Evolutionary conservation across 768 basidiomycete genomes (phyloP).

Genomic region (Suillus variegatus): DNA sequence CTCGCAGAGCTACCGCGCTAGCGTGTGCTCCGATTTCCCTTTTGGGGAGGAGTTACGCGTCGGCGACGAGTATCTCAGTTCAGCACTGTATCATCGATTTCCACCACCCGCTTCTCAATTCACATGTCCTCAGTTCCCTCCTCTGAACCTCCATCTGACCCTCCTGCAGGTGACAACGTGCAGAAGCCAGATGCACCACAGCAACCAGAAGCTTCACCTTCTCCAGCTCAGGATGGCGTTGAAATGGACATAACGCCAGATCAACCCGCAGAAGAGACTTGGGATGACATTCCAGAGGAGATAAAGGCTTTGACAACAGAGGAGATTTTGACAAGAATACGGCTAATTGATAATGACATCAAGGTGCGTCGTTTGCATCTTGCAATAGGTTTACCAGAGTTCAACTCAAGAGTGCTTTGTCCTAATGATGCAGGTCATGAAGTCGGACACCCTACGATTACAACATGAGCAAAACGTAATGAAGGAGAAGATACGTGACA

Average conservation of each 20-base stretch:
- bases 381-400: background rate
- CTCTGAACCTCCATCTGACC: conserved; percentile 52
- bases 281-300: conserved; percentile 91
- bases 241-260: conserved; percentile 80
- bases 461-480: conserved; percentile 95
- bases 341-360: conserved; percentile 96
- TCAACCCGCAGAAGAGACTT: conserved; percentile 71
- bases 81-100: background rate
- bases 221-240: conserved; percentile 36
- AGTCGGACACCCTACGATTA: conserved; percentile 88
- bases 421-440: conserved; percentile 75
- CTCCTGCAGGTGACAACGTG: conserved; percentile 46
- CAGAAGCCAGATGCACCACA: conserved; percentile 40
- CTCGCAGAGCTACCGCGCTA: too few species aligned
- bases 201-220: conserved; percentile 42
- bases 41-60: conserved; percentile 33
- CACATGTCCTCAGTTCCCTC: conserved; percentile 61
- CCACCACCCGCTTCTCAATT: conserved; percentile 8
- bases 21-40: conserved; percentile 16
- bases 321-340: conserved; percentile 85
- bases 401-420: background rate
- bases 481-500: conserved; percentile 99
- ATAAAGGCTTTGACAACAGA: conserved; percentile 78
- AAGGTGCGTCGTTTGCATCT: conserved; percentile 54
- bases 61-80: conserved; percentile 6